Evolutionary conservation across 768 basidiomycete genomes (phyloP).

Genomic region (Mycena filopes): DNA sequence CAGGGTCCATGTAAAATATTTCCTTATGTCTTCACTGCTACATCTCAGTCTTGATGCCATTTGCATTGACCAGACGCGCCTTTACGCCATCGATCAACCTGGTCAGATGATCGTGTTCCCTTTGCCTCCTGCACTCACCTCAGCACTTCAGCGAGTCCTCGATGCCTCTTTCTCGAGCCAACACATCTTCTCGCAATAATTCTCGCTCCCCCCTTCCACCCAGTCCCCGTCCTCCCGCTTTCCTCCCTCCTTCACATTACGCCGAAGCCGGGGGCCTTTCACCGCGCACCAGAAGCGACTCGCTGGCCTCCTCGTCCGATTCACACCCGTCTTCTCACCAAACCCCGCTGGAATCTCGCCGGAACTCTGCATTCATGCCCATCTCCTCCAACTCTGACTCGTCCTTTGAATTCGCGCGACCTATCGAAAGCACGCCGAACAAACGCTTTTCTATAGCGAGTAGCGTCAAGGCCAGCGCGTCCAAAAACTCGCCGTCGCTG

Average conservation of each 20-base stretch:
- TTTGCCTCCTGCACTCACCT: no score
- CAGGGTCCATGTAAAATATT: no score
- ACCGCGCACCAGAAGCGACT: constrained; percentile 25
- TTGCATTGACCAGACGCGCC: no score
- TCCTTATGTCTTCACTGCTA: no score
- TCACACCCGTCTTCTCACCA: constrained; percentile 21
- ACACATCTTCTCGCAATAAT: constrained; percentile 42
- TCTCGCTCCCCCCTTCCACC: constrained; percentile 55
- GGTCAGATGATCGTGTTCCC: no score
- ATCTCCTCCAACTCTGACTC: constrained; percentile 39
- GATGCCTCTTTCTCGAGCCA: constrained; percentile 28
- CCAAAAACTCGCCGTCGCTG: constrained; percentile 22
- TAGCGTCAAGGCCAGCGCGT: neutral
- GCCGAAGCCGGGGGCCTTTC: constrained; percentile 59
- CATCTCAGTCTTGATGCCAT: no score
- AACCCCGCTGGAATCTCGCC: constrained; percentile 26
- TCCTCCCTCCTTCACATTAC: constrained; percentile 66
- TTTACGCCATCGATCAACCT: no score
- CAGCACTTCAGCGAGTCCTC: no score
- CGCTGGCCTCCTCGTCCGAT: constrained; percentile 18
- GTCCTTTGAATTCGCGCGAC: constrained; percentile 43
- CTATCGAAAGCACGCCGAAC: constrained; percentile 11
- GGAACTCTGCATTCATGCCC: constrained; percentile 31
- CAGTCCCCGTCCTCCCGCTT: constrained; percentile 48
- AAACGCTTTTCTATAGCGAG: constrained; percentile 24